These are phyloP conservation scores for Glaciozyma martinii DNA, from an alignment of 768 basidiomycete genomes.

Conservation along the genomic window DNA sequence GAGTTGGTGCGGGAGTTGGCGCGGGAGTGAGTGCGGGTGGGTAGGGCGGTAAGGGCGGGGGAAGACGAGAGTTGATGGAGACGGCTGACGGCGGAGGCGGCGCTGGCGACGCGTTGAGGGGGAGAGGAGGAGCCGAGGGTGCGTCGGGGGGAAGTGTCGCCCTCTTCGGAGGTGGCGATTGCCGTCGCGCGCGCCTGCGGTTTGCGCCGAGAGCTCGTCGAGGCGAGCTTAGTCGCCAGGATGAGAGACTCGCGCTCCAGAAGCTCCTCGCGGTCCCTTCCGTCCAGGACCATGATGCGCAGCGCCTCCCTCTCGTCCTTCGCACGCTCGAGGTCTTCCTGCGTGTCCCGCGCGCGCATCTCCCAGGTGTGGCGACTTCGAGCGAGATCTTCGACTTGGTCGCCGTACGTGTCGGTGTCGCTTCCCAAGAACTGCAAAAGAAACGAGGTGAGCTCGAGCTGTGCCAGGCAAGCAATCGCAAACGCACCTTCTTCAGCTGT, in stretches of 20 bases:
- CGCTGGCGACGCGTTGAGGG: neutral
- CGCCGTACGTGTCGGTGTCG: slow-evolving; percentile 4
- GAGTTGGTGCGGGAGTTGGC: neutral
- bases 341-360: slow-evolving; percentile 1
- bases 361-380: slow-evolving; percentile 4
- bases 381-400: slow-evolving; percentile 10
- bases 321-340: neutral
- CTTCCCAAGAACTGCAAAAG: slow-evolving; percentile 2
- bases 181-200: neutral
- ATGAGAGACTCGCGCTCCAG: slow-evolving; percentile 8
- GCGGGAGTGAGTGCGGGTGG: neutral
- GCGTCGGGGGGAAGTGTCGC: neutral
- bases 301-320: slow-evolving; percentile 5
- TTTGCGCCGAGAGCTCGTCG: neutral
- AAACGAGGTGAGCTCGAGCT: neutral
- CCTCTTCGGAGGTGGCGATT: neutral
- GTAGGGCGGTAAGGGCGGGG: neutral
- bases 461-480: neutral
- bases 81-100: neutral
- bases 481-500: slow-evolving; percentile 11
- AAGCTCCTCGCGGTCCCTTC: neutral
- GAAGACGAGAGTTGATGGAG: neutral
- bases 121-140: neutral
- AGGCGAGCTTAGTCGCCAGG: slow-evolving; percentile 1
- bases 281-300: neutral